Conservation (phyloP, 805 yeast genomes). For the Blastobotrys chiropterorum region DNA sequence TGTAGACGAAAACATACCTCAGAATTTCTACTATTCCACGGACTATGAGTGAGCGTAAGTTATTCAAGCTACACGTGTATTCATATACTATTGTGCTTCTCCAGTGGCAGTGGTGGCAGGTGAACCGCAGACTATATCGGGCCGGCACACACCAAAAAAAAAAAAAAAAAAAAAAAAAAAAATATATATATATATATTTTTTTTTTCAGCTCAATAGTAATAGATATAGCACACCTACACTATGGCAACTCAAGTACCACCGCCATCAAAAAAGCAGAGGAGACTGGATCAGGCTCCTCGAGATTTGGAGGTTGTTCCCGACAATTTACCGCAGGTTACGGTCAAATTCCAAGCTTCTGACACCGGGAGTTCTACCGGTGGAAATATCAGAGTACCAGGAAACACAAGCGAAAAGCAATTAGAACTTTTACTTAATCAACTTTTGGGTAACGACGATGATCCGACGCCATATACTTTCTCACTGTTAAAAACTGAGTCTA, state of each 20-base stretch:
- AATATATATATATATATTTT: background rate
- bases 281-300: conserved; percentile 76
- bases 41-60: too few species aligned
- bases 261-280: conserved; percentile 84
- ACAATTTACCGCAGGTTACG: conserved; percentile 77
- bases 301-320: conserved; percentile 67
- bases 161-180: background rate
- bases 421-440: conserved; percentile 78
- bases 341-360: conserved; percentile 90
- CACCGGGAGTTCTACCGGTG: conserved; percentile 80
- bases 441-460: conserved; percentile 49
- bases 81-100: too few species aligned
- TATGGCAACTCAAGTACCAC: conserved; percentile 93
- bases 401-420: conserved; percentile 76
- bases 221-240: background rate
- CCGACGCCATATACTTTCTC: conserved; percentile 89
- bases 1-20: too few species aligned
- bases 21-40: too few species aligned
- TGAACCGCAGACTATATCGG: too few species aligned
- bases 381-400: conserved; percentile 87
- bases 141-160: background rate
- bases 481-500: conserved; percentile 37
- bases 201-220: background rate
- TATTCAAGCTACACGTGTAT: too few species aligned
- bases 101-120: background rate